Evolutionary conservation across 2,329 filamentous ascomycete species (phyloP), one percentile per base, ranked within the genome.

Genomic region (Pyrenochaeta sp.): DNA sequence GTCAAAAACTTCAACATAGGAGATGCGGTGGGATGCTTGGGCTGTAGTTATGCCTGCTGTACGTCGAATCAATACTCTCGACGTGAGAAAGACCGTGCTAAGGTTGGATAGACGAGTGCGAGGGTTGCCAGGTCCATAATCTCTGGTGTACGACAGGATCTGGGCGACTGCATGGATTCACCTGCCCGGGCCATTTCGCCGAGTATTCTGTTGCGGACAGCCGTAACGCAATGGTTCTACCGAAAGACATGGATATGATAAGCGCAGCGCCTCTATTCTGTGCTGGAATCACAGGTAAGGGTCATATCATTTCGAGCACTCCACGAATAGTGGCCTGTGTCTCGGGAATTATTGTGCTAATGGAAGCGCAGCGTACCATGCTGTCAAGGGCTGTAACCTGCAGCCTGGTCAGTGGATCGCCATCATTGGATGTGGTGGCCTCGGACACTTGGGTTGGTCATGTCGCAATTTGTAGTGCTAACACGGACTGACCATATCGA

Each of bases 171-270:
- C 31, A 50, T 27, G 49, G 60, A 71, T 41, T 73, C 75, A 31
- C 65, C 52, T 8, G 46, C 26, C 13, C 68, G 67, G 52, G 76
- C 72, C 73, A 70, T 50, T 78, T 78, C 45, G 66, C 71, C 13
- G 74, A 78, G 58, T 79, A 78, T 59, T 68, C 70, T 2, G 44
- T 72, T 1, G 70, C 74, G 13, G 74, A 77, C 51, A 69, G 67
- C 41, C 69, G 68, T 43, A 75, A 72, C 51, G 69, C 69, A 1
- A 65, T 73, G 18, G 59, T 71, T 28, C 60, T 76, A 6, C 71
- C 74, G 22, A 59, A 73, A 28, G 22, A 29, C 7, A 48, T 65
- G 47, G 60, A 68, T 28, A 44, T 70, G 11, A 58, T 66, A 40
- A 63, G 52, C 6, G 57, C 67, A 4, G 63, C 72, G 18, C 71